Conservation (phyloP, 2,329 filamentous ascomycete species). For the Pseudopyrenochaeta lycopersici region DNA sequence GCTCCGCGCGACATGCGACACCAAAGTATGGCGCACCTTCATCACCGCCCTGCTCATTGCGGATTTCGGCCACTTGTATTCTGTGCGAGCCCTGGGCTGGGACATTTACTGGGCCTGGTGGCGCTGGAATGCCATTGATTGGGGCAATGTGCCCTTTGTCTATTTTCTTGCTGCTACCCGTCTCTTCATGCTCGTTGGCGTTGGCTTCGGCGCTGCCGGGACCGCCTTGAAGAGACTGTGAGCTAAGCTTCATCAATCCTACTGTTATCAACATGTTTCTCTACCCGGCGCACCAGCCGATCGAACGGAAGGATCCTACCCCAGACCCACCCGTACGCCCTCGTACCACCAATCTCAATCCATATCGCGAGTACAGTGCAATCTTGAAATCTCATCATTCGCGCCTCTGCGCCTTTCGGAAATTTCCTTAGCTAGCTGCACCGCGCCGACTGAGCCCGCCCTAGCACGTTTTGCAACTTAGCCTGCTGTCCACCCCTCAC, state of each 20-base stretch:
- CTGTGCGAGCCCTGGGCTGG: conserved; percentile 66
- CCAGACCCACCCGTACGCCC: conserved; percentile 23
- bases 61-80: conserved; percentile 80
- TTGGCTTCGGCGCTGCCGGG: conserved; percentile 29
- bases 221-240: not conserved
- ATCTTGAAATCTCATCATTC: too few relatives aligned
- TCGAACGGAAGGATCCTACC: conserved; percentile 15
- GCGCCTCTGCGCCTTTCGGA: too few relatives aligned
- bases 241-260: too few relatives aligned
- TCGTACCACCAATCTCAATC: not conserved
- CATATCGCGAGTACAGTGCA: too few relatives aligned
- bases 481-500: too few relatives aligned
- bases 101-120: conserved; percentile 70
- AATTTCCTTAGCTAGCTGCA: not conserved
- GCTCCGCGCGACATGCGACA: conserved; percentile 72
- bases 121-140: conserved; percentile 73
- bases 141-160: conserved; percentile 75
- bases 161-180: conserved; percentile 66
- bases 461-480: too few relatives aligned
- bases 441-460: not conserved
- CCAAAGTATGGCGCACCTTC: conserved; percentile 74
- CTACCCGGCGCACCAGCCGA: conserved; percentile 11
- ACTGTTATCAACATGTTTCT: too few relatives aligned
- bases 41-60: conserved; percentile 74
- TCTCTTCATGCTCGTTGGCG: conserved; percentile 32